phyloP scores from a whole-genome alignment of 2,329 filamentous ascomycete species.

The Pseudogymnoascus sp. region DNA sequence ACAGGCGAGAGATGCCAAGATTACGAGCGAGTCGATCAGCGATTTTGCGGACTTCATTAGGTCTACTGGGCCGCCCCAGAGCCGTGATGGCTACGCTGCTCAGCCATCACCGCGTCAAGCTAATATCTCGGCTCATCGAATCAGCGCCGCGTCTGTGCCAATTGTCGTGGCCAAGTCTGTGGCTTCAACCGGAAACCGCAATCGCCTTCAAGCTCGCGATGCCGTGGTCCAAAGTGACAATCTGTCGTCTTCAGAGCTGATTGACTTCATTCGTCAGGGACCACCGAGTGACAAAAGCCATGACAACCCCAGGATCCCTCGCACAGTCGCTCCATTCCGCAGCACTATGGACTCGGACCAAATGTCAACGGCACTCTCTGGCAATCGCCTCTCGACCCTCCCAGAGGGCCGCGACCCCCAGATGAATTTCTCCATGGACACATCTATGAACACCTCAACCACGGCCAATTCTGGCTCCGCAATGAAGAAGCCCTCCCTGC shows the following conservation, averaged over 20 bases:
- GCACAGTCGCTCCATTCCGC: slow-evolving; percentile 77
- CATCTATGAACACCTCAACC: slow-evolving; percentile 51
- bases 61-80: slow-evolving; percentile 66
- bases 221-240: slow-evolving; percentile 59
- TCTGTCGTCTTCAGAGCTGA: slow-evolving; percentile 66
- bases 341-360: slow-evolving; percentile 84
- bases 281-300: slow-evolving; percentile 53
- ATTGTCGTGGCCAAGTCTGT: slow-evolving; percentile 23
- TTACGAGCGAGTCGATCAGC: slow-evolving; percentile 63
- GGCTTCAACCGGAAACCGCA: slow-evolving; percentile 38
- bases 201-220: slow-evolving; percentile 64
- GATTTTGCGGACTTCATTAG: slow-evolving; percentile 90
- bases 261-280: slow-evolving; percentile 90
- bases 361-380: slow-evolving; percentile 48
- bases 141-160: slow-evolving; percentile 18
- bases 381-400: slow-evolving; percentile 50
- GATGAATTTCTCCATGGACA: slow-evolving; percentile 31
- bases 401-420: slow-evolving; percentile 48
- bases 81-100: slow-evolving; percentile 27
- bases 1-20: slow-evolving; percentile 64
- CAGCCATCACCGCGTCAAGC: slow-evolving; percentile 23
- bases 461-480: slow-evolving; percentile 66
- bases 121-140: slow-evolving; percentile 27
- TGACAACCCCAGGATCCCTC: slow-evolving; percentile 66
- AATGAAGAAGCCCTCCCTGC: slow-evolving; percentile 38